phyloP scores from a whole-genome alignment of 306 rosid species.

The Clitoria ternatea region DNA sequence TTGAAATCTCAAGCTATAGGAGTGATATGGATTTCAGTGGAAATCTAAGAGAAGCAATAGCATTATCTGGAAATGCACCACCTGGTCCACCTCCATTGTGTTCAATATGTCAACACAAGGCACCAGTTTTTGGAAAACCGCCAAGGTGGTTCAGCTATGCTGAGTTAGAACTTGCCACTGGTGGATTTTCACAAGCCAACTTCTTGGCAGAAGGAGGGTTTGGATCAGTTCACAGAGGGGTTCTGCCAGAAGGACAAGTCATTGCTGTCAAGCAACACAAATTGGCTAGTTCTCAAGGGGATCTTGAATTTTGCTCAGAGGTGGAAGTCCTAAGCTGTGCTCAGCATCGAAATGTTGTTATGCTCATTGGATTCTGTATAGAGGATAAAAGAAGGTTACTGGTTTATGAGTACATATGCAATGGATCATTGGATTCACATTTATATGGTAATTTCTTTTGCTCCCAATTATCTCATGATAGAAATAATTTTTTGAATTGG shows the following conservation, averaged over 20 bases:
- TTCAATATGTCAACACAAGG: constrained; percentile 98
- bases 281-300: constrained; percentile 98
- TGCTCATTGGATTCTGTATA: constrained; percentile 95
- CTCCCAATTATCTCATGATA: constrained; percentile 8
- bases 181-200: constrained; percentile 93
- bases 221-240: constrained; percentile 97
- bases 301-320: constrained; percentile 91
- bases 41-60: constrained; percentile 80
- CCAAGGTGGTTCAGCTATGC: constrained; percentile 93
- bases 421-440: constrained; percentile 93
- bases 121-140: constrained; percentile 97
- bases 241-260: constrained; percentile 92
- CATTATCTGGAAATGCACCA: constrained; percentile 79
- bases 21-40: constrained; percentile 63
- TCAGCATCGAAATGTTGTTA: constrained; percentile 95
- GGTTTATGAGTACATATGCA: constrained; percentile 97
- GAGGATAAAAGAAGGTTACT: constrained; percentile 92
- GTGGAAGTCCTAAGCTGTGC: constrained; percentile 99
- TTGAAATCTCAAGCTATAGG: constrained; percentile 50
- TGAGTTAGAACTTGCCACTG: constrained; percentile 91
- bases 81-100: constrained; percentile 95
- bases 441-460: constrained; percentile 67
- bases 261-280: constrained; percentile 98
- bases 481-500: constrained; percentile 12
- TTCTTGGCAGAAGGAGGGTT: constrained; percentile 99